phyloP scores from a whole-genome alignment of 1,139 yeast genomes.

The Pichia sp. region DNA sequence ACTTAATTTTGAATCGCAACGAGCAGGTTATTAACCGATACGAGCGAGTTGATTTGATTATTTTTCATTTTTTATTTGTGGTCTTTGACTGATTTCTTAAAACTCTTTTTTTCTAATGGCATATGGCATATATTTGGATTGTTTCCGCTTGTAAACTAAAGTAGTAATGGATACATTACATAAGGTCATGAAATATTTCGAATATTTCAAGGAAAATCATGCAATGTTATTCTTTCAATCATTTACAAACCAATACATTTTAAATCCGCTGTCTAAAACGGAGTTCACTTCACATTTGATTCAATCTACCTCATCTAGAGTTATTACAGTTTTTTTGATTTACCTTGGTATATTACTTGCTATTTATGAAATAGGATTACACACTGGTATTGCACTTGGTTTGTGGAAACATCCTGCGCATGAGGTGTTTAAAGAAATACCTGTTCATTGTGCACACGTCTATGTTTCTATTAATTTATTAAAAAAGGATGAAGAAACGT shows the following conservation, averaged over 20 bases:
- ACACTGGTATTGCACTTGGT: conserved; percentile 43
- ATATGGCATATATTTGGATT: too few species aligned
- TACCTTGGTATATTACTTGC: conserved; percentile 33
- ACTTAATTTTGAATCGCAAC: too few species aligned
- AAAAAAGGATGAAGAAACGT: conserved; percentile 20
- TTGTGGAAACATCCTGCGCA: conserved; percentile 60
- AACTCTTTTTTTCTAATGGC: too few species aligned
- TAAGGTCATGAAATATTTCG: background rate
- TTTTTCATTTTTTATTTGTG: too few species aligned
- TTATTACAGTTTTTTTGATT: conserved; percentile 39
- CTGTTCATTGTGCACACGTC: conserved; percentile 73
- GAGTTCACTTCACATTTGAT: conserved; percentile 24
- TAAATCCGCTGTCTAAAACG: conserved; percentile 11
- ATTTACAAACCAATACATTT: conserved; percentile 14
- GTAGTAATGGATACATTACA: too few species aligned
- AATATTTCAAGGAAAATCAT: background rate
- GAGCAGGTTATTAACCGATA: too few species aligned
- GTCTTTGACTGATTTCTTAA: too few species aligned
- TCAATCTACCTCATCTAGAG: conserved; percentile 18
- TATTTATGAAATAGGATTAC: conserved; percentile 40
- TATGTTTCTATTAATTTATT: conserved; percentile 47
- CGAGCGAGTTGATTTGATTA: too few species aligned
- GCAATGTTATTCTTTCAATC: conserved; percentile 2
- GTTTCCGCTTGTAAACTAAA: too few species aligned
- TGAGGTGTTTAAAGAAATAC: conserved; percentile 61